Evolutionary conservation across 805 yeast genomes (phyloP).

Genomic region (Cyberlindnera lachancei): DNA sequence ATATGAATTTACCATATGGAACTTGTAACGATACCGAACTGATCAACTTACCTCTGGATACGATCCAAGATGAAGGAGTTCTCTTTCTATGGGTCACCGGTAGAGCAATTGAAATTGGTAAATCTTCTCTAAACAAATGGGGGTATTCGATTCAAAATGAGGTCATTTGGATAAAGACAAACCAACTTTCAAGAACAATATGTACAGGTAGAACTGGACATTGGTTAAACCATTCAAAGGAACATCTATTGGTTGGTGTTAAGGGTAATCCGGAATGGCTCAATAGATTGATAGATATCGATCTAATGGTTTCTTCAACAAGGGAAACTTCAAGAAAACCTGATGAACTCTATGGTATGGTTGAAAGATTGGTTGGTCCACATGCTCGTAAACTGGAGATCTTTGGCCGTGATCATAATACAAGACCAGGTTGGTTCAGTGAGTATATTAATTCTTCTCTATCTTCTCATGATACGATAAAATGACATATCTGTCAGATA

Average conservation of each 20-base stretch:
- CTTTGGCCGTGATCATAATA: constrained; percentile 82
- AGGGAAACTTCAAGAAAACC: constrained; percentile 90
- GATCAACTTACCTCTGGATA: constrained; percentile 52
- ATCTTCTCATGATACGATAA: neutral
- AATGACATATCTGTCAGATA: too few species aligned
- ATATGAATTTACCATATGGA: constrained; percentile 76
- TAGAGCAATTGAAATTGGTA: constrained; percentile 82
- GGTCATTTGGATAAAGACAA: constrained; percentile 84
- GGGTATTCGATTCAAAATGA: constrained; percentile 78
- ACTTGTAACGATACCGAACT: constrained; percentile 74
- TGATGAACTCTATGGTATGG: constrained; percentile 79
- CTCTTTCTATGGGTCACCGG: constrained; percentile 93
- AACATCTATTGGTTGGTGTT: constrained; percentile 77
- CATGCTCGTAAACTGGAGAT: constrained; percentile 77
- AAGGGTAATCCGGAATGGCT: constrained; percentile 80
- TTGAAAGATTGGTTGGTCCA: constrained; percentile 76
- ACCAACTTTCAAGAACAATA: constrained; percentile 80
- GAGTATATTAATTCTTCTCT: neutral
- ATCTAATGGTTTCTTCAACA: constrained; percentile 72
- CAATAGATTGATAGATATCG: constrained; percentile 58
- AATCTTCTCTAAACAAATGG: constrained; percentile 70
- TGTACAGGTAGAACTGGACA: constrained; percentile 97
- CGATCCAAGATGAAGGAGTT: constrained; percentile 78
- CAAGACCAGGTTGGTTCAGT: constrained; percentile 83
- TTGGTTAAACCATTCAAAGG: constrained; percentile 94